Evolutionary conservation across 1,284 basidiomycete species (phyloP).

Genomic region (Thecaphora thlaspeos): DNA sequence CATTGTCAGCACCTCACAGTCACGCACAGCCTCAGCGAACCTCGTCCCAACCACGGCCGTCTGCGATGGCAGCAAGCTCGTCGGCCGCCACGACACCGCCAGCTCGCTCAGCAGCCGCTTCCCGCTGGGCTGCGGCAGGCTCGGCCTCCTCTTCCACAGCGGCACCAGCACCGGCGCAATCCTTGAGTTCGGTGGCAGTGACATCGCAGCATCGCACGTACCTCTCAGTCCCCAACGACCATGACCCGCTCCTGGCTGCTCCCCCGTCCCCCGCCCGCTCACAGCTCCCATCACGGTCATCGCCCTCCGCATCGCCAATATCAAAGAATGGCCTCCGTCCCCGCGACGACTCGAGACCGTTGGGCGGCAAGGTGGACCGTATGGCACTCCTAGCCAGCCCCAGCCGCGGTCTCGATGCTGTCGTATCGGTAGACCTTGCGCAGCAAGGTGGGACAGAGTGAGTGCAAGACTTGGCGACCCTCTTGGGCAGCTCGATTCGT

Average conservation of each 20-base stretch:
- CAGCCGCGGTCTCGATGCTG: slow-evolving; percentile 22
- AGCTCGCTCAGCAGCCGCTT: neutral
- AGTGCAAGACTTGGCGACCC: neutral
- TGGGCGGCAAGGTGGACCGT: slow-evolving; percentile 31
- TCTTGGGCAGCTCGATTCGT: too few species aligned
- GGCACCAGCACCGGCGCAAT: neutral
- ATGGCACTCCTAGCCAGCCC: slow-evolving; percentile 33
- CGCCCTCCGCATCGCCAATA: neutral
- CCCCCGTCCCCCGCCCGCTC: too few species aligned
- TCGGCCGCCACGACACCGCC: neutral
- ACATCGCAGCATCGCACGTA: too few species aligned
- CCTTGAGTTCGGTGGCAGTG: neutral
- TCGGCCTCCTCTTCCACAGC: neutral
- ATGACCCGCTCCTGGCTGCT: too few species aligned
- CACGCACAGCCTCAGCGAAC: neutral
- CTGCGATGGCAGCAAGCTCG: neutral
- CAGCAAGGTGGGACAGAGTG: slow-evolving; percentile 8
- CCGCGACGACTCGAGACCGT: slow-evolving; percentile 9
- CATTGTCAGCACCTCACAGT: too few species aligned
- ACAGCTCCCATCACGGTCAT: neutral
- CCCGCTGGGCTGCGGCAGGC: neutral
- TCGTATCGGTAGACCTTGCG: slow-evolving; percentile 12
- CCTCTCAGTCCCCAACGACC: too few species aligned
- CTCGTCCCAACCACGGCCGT: too few species aligned
- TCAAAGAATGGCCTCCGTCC: neutral